Conservation (phyloP, 192 early-diverging fungal genomes). For the Gigaspora rosea region DNA sequence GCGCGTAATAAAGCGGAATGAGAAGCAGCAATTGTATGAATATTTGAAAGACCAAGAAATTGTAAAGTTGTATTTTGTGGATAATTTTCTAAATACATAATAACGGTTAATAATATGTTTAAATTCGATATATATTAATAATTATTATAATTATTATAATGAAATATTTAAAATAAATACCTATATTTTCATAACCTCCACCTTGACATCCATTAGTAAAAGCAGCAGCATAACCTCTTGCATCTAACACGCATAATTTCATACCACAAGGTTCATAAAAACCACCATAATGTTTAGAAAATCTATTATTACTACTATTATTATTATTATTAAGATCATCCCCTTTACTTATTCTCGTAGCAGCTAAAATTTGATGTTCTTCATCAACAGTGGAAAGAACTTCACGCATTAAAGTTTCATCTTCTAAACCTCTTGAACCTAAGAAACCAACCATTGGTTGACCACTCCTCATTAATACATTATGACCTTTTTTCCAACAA, state of each 20-base stretch:
- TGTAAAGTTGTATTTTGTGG: constrained; percentile 39
- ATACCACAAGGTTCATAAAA: constrained; percentile 14
- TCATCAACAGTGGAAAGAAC: constrained; percentile 38
- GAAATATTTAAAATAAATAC: constrained; percentile 28
- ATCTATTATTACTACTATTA: too few species aligned
- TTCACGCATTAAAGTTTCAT: constrained; percentile 42
- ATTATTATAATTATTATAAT: neutral
- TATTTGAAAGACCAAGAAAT: constrained; percentile 41
- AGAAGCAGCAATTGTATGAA: constrained; percentile 39
- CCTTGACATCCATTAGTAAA: constrained; percentile 39
- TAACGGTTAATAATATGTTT: neutral
- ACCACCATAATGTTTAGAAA: neutral
- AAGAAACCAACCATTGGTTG: constrained; percentile 49
- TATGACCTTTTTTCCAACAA: constrained; percentile 43
- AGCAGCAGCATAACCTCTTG: constrained; percentile 39
- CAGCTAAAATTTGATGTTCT: constrained; percentile 25
- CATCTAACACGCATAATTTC: constrained; percentile 48
- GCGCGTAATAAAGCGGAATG: constrained; percentile 40
- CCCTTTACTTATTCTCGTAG: neutral
- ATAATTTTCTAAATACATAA: constrained; percentile 38
- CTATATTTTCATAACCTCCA: constrained; percentile 46
- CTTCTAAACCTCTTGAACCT: constrained; percentile 43
- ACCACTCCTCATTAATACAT: constrained; percentile 44
- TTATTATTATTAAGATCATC: too few species aligned
- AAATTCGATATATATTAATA: neutral